Conservation (phyloP, 805 yeast genomes). For the Yamadazyma olivae region DNA sequence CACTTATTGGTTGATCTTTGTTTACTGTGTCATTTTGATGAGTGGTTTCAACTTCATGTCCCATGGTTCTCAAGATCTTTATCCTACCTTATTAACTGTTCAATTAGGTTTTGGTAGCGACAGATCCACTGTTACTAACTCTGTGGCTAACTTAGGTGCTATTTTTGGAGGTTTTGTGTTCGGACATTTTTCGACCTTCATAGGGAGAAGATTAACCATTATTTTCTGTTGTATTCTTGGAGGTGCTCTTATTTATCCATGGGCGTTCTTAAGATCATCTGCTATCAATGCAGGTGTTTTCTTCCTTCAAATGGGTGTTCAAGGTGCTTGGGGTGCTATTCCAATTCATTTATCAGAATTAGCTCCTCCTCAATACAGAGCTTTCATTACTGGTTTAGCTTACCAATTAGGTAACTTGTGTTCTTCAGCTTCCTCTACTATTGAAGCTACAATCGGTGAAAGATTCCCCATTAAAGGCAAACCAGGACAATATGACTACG, state of each 20-base stretch:
- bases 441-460: constrained; percentile 61
- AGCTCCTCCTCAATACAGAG: constrained; percentile 59
- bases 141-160: constrained; percentile 42
- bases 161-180: constrained; percentile 41
- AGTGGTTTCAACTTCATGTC: constrained; percentile 40
- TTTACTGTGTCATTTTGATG: constrained; percentile 52
- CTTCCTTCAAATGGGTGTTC: constrained; percentile 60
- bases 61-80: constrained; percentile 43
- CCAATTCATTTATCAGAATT: constrained; percentile 62
- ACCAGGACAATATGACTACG: constrained; percentile 43
- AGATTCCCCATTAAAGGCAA: constrained; percentile 36
- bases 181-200: constrained; percentile 39
- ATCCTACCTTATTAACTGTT: constrained; percentile 35
- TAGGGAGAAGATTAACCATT: constrained; percentile 36
- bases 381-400: constrained; percentile 60
- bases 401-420: constrained; percentile 70
- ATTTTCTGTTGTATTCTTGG: constrained; percentile 30
- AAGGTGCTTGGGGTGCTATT: constrained; percentile 69
- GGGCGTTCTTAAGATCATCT: constrained; percentile 25
- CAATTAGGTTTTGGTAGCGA: constrained; percentile 31
- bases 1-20: constrained; percentile 57
- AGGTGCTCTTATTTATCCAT: constrained; percentile 40
- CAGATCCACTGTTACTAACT: constrained; percentile 35
- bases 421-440: constrained; percentile 66
- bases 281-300: constrained; percentile 59